Base-by-base conservation (phyloP, 1,284 basidiomycete species). In the Moesziomyces sp. region DNA sequence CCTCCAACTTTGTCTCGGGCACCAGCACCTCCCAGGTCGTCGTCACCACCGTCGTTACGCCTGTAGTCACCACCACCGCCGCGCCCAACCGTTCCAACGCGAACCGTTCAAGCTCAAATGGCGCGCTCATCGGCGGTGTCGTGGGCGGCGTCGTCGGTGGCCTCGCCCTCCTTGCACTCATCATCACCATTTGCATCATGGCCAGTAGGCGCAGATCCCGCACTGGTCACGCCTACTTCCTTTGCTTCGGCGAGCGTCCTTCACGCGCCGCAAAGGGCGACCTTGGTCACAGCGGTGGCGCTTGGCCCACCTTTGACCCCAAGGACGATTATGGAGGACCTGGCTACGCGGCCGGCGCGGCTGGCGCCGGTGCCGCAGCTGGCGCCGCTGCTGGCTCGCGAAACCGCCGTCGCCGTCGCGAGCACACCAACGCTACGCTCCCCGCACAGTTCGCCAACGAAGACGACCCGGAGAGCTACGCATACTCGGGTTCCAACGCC, bases 111-210 rank as follows among this genome's bases (percentile, higher is more conserved):
- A 58, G 60, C 58, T 42, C 46, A 65, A 81, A 81, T 52, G 74
- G 56, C 3, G 79, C 66, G 21, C 61, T 78, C 46, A 78, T 81
- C 28, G 79, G 79, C 18, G 79, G 77, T 23, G 68, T 79, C 23
- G 79, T 79, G 2, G 79, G 79, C 24, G 79, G 79, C 23, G 77
- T 80, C 16, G 65, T 80, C 5, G 79, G 77, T 3, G 79, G 79
- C 14, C 58, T 78, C 9, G 65, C 67, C 0, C 51, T 78, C 8
- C 58, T 81, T 3, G 65, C 73, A 10, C 38, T 76, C 13, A 18
- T 81, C 23, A 57, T 77, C 50, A 62, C 61, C 23, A 46, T 73
- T 44, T 73, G 70, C 53, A 47, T 67, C 40, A 35, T 67, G 42
- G 60, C 59, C 14, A 67, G 48, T 28, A 62, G 77, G n/a, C 55